Conservation (phyloP, 1,139 yeast species). For the Suhomyces taliae region DNA sequence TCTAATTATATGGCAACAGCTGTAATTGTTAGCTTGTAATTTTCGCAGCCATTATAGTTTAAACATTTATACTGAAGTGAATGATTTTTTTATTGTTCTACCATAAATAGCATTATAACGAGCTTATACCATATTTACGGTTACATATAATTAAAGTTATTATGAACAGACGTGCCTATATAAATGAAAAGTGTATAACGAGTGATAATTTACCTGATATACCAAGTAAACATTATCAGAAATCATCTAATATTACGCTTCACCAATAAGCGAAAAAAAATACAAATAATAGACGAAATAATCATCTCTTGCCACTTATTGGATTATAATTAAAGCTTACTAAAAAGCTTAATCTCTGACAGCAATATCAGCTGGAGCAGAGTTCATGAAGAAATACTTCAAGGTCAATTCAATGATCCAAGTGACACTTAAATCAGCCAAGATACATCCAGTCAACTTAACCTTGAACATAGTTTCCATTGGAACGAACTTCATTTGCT, state of each 20-base stretch:
- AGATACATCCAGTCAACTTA: conserved; percentile 70
- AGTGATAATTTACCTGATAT: too few relatives aligned
- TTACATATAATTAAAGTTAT: neutral
- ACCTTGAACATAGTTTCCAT: conserved; percentile 75
- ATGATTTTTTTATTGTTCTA: too few relatives aligned
- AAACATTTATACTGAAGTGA: too few relatives aligned
- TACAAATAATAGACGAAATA: neutral
- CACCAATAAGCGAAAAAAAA: neutral
- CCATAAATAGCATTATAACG: too few relatives aligned
- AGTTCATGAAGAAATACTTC: conserved; percentile 86
- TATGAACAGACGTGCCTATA: too few relatives aligned
- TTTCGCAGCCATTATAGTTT: too few relatives aligned
- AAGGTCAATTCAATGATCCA: conserved; percentile 79
- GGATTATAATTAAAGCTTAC: neutral
- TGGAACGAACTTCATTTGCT: conserved; percentile 86
- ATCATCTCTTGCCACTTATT: neutral
- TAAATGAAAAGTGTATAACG: too few relatives aligned
- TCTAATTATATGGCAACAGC: too few relatives aligned
- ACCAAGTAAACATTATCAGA: too few relatives aligned
- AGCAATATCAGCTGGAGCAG: conserved; percentile 91
- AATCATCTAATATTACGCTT: too few relatives aligned
- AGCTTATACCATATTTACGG: neutral
- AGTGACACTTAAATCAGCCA: conserved; percentile 74
- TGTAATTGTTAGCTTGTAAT: too few relatives aligned
- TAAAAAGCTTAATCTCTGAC: conserved; percentile 28